A percentile compares a stretch with the other conserved stretches of the same genome.
phyloP scores from a whole-genome alignment of 768 basidiomycete species.

The Pulveroboletus sp. region DNA sequence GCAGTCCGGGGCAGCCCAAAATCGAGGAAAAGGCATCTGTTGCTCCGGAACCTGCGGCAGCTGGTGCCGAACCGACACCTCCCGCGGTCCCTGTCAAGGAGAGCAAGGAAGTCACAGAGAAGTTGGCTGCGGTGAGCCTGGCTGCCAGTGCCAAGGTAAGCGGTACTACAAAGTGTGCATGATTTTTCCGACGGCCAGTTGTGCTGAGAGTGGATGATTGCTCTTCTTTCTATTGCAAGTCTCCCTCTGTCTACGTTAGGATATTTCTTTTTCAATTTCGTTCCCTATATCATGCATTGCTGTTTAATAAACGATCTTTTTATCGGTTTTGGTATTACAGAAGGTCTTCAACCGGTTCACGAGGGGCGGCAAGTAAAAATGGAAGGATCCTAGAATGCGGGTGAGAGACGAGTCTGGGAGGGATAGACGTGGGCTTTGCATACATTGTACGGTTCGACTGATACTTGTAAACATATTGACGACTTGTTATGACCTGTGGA shows the following conservation, averaged over 20 bases:
- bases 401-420: neutral
- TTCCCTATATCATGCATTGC: conserved; percentile 6
- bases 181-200: conserved; percentile 6
- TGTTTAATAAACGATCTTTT: conserved; percentile 23
- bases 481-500: neutral
- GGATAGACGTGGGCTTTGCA: neutral
- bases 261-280: neutral
- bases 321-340: conserved; percentile 18
- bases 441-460: conserved; percentile 1
- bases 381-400: neutral
- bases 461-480: conserved; percentile 1
- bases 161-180: conserved; percentile 10
- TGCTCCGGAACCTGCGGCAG: conserved; percentile 2
- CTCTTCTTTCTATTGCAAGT: neutral
- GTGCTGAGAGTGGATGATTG: neutral
- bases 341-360: conserved; percentile 27
- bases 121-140: conserved; percentile 24
- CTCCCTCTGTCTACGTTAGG: conserved; percentile 2
- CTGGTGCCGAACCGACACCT: neutral
- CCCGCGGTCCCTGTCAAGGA: conserved; percentile 9
- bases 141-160: conserved; percentile 33
- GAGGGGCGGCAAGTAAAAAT: conserved; percentile 23
- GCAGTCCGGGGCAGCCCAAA: neutral
- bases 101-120: conserved; percentile 26
- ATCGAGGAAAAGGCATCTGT: neutral